These are phyloP conservation scores for Chenopodium quinoa DNA, from an alignment of 148 eudicot species.

Conservation along the genomic window DNA sequence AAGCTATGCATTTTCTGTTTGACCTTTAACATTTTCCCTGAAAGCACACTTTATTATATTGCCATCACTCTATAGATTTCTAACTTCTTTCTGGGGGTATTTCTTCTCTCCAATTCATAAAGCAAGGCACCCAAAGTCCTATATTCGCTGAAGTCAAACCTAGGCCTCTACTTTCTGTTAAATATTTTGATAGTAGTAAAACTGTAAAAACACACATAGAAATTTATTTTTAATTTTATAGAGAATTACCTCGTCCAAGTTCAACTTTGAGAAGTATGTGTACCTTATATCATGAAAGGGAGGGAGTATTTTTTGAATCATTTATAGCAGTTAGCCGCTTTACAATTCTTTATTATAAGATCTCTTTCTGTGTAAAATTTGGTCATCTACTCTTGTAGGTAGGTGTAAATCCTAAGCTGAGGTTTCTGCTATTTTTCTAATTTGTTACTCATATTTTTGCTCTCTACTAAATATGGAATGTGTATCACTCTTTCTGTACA, in stretches of 20 bases:
- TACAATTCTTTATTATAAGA: not conserved
- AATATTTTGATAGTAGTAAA: too few species aligned
- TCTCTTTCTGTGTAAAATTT: not conserved
- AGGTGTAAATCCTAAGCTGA: too few species aligned
- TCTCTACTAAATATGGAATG: not conserved
- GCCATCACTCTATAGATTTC: not conserved
- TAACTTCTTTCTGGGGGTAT: not conserved
- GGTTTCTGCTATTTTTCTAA: not conserved
- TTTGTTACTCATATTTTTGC: not conserved
- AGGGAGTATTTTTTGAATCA: not conserved
- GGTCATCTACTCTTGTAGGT: not conserved
- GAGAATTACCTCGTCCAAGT: not conserved
- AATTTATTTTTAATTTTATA: too few species aligned
- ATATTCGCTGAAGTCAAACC: too few species aligned
- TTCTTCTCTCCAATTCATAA: not conserved
- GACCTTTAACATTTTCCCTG: not conserved
- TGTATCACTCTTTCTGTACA: conserved; percentile 20
- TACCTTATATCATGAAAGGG: not conserved
- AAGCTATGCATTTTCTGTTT: not conserved
- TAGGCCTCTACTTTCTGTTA: not conserved
- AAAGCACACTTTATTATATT: not conserved
- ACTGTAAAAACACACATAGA: too few species aligned
- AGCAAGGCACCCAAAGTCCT: too few species aligned
- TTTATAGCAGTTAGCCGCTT: not conserved
- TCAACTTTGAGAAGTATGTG: not conserved